Conservation (phyloP, 108 stramenopile species). For the Pseudonitzschia delicatissima region DNA sequence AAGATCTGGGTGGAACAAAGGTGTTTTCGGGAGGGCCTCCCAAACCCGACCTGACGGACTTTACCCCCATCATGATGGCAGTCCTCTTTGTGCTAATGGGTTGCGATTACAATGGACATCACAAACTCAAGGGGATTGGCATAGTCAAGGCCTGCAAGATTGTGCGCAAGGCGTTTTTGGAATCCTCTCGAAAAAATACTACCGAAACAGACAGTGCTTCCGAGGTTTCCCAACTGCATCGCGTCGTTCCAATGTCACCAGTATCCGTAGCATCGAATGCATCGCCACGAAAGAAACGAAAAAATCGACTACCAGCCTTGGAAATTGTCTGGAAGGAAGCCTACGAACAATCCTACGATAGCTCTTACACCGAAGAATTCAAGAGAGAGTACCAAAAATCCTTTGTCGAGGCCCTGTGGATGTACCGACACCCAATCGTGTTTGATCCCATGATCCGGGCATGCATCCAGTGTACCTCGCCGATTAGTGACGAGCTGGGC, state of each 20-base stretch:
- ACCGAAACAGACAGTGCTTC: background rate
- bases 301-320: background rate
- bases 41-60: constrained; percentile 46
- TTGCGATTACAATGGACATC: constrained; percentile 81
- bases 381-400: constrained; percentile 66
- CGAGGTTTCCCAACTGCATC: too few species aligned
- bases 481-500: background rate
- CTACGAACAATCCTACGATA: constrained; percentile 11
- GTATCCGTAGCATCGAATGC: too few species aligned
- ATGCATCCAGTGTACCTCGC: constrained; percentile 19
- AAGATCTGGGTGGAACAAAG: constrained; percentile 13
- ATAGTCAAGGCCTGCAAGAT: constrained; percentile 77
- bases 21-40: background rate
- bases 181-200: background rate
- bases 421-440: constrained; percentile 90
- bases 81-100: constrained; percentile 91
- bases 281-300: too few species aligned
- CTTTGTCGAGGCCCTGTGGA: constrained; percentile 80
- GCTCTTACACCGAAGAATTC: constrained; percentile 22
- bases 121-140: constrained; percentile 83
- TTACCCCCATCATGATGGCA: constrained; percentile 85
- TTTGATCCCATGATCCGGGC: constrained; percentile 57
- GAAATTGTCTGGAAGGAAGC: constrained; percentile 15
- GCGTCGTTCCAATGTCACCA: background rate
- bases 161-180: constrained; percentile 43